These are phyloP conservation scores for Mortierella sp. DNA, from an alignment of 371 early-diverging fungal genomes.

Conservation along the genomic window DNA sequence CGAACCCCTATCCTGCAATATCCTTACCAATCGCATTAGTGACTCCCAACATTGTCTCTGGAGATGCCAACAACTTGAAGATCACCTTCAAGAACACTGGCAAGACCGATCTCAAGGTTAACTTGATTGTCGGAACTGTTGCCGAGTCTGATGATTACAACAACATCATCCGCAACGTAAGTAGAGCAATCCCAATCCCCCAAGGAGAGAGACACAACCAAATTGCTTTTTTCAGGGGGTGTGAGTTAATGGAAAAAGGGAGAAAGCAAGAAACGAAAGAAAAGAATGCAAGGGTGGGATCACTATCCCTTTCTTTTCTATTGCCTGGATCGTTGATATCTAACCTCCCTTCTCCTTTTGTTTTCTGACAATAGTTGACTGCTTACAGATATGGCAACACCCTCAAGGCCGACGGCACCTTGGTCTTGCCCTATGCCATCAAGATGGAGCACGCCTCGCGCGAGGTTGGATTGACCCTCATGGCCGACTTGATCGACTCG, in stretches of 20 bases:
- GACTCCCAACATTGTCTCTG: slow-evolving; percentile 48
- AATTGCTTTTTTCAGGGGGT: neutral
- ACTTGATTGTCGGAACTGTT: slow-evolving; percentile 45
- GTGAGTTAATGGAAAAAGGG: neutral
- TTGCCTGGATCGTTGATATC: neutral
- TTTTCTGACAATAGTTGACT: slow-evolving; percentile 36
- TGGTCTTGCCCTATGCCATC: slow-evolving; percentile 52
- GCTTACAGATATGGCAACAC: slow-evolving; percentile 52
- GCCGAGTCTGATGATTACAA: slow-evolving; percentile 37
- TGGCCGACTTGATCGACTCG: slow-evolving; percentile 51
- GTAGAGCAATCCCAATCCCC: neutral
- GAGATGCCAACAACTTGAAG: slow-evolving; percentile 55
- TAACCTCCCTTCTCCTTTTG: neutral
- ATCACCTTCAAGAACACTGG: slow-evolving; percentile 52
- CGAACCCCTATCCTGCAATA: neutral
- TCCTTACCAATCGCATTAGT: slow-evolving; percentile 22
- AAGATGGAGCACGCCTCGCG: slow-evolving; percentile 50
- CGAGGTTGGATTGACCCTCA: slow-evolving; percentile 54
- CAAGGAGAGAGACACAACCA: neutral
- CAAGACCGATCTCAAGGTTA: slow-evolving; percentile 57
- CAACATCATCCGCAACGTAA: slow-evolving; percentile 57
- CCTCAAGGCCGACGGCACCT: slow-evolving; percentile 48
- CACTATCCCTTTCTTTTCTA: neutral
- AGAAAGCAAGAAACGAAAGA: too few relatives aligned
- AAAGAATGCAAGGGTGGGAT: neutral